Evolutionary conservation across 2,329 filamentous ascomycete species (phyloP), one percentile per base, ranked within the genome.

Genomic region (Penicillium expansum): DNA sequence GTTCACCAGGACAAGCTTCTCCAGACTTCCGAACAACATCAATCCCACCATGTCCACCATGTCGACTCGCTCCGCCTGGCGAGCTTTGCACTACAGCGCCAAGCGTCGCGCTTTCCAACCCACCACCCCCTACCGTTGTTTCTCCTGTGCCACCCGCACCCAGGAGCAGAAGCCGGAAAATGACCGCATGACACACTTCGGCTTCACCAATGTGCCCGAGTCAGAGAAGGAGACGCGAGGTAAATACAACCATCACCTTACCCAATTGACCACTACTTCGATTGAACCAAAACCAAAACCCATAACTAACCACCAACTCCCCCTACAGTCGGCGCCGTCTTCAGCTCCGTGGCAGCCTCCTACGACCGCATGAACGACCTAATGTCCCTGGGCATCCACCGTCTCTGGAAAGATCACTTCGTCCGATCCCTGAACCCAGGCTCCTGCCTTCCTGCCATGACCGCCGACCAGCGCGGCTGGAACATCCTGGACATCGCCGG

Each of bases 351-450:
- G 39, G 94, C 94, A 65, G 87, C 90, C 61, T 91, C 89, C 18
- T 99, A 99, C 78, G 94, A 99, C 76, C 89, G 88, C 61, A 99
- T 99, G 94, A 99, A 99, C 79, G 94, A 99, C 75, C 83, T 97
- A 65, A 99, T 99, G 94, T 97, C 94, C 8, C 85, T 99, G 47
- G 94, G 94, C 54, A 92, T 96, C 77, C 94, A 99, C 76, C 89
- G 94, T 42, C 80, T 99, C 37, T 99, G 94, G 94, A 99, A 90
- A 80, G 93, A 97, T 77, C 87, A 96, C 77, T 99, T 97, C 75
- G 93, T 99, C 44, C 87, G 90, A 64, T 88, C 87, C 33, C 84
- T 99, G 32, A 94, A 97, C 73, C 93, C 94, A 0, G 92, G 92
- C 62, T 83, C 78, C 1, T 65, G 80, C 68, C 53, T 79, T 74